These are phyloP conservation scores for Trichaptum fuscoviolaceum DNA, from an alignment of 768 basidiomycete genomes.

Conservation along the genomic window DNA sequence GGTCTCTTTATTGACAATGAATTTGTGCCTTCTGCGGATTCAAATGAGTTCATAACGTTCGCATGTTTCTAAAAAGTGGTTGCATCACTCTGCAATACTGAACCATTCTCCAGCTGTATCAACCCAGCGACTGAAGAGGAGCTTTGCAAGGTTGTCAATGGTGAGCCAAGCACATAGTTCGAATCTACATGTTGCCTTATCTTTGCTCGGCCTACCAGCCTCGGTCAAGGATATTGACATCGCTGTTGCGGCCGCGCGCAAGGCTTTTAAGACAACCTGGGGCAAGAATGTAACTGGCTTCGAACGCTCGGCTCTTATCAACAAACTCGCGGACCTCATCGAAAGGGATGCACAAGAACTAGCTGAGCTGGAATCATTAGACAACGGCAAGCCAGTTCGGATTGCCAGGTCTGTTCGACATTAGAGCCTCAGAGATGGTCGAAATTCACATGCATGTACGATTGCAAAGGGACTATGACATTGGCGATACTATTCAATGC, in stretches of 20 bases:
- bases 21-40: conserved; percentile 74
- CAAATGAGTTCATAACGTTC: conserved; percentile 58
- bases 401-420: conserved; percentile 36
- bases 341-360: conserved; percentile 79
- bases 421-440: conserved; percentile 17
- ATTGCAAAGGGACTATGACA: conserved; percentile 63
- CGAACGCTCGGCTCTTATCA: conserved; percentile 73
- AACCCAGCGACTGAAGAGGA: conserved; percentile 79
- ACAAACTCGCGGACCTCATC: conserved; percentile 86
- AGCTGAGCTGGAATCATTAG: conserved; percentile 78
- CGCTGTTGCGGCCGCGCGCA: conserved; percentile 78
- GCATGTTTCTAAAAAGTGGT: conserved; percentile 15
- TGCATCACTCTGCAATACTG: conserved; percentile 5
- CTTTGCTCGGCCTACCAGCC: conserved; percentile 29
- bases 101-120: conserved; percentile 44
- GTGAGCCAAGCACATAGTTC: conserved; percentile 22
- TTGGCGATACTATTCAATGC: conserved; percentile 72
- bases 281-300: conserved; percentile 83
- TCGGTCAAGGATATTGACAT: conserved; percentile 74
- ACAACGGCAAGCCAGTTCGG: conserved; percentile 88
- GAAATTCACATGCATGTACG: conserved; percentile 9
- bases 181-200: neutral
- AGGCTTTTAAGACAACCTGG: conserved; percentile 83
- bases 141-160: conserved; percentile 65
- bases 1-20: conserved; percentile 92